Evolutionary conservation across 371 early-diverging fungal genomes (phyloP).

Genomic region (Mortierella sp.): DNA sequence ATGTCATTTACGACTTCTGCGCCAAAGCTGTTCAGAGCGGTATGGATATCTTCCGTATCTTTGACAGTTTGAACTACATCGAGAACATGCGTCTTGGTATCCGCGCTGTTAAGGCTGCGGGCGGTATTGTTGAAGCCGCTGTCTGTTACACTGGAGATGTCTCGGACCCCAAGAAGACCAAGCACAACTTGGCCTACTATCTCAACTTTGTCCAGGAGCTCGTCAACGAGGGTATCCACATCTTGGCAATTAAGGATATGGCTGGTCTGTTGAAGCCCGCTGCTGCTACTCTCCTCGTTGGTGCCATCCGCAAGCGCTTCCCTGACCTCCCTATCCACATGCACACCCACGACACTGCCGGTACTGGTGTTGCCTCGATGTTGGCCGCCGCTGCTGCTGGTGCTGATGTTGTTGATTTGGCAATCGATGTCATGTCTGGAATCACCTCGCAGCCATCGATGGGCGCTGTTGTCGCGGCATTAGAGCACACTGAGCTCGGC

Average conservation of each 20-base stretch:
- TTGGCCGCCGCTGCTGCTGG: conserved; percentile 94
- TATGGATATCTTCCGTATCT: conserved; percentile 97
- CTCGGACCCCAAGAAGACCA: conserved; percentile 80
- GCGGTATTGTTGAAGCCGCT: conserved; percentile 95
- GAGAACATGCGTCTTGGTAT: conserved; percentile 96
- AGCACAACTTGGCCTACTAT: conserved; percentile 94
- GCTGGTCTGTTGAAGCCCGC: conserved; percentile 95
- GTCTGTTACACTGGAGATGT: conserved; percentile 97
- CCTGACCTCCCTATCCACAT: conserved; percentile 96
- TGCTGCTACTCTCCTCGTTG: conserved; percentile 87
- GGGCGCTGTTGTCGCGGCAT: conserved; percentile 93
- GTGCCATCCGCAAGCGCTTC: conserved; percentile 87
- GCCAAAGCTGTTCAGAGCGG: conserved; percentile 90
- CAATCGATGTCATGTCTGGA: conserved; percentile 96
- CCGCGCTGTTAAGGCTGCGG: conserved; percentile 93
- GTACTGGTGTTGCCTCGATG: conserved; percentile 96
- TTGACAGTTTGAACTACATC: conserved; percentile 96
- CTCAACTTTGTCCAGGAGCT: conserved; percentile 90
- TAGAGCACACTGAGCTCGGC: conserved; percentile 81
- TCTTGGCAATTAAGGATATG: conserved; percentile 98
- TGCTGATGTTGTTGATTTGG: conserved; percentile 94
- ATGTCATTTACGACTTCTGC: conserved; percentile 96
- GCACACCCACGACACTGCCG: conserved; percentile 97
- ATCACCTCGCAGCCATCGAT: conserved; percentile 96
- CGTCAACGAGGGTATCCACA: conserved; percentile 93